Evolutionary conservation across 495 filamentous ascomycete species (phyloP), one percentile per base, ranked within the genome.

Genomic region (Hyaloscypha bicolor): DNA sequence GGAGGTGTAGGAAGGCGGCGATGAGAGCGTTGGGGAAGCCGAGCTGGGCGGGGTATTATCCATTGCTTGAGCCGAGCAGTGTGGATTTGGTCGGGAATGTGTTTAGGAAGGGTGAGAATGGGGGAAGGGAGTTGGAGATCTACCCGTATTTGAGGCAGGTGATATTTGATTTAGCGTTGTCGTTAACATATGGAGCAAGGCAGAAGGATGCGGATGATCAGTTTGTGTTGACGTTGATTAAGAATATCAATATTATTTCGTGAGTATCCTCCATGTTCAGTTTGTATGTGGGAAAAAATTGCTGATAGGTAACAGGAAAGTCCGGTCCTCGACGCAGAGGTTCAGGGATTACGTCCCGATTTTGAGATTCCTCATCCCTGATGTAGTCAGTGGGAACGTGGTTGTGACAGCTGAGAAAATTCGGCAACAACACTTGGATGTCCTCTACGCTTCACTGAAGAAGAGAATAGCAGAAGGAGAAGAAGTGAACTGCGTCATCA

Each of bases 121-220:
- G 32, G 5, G 35, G 6, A 25, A 35, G 21, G 5, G 14, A 55
- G 4, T n/a, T 56, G 14, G 62, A 64, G 29, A 35, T 64, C 14
- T 64, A 64, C 22, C 51, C 48, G 51, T 39, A 64, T 25, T 30
- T 64, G 29, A 16, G 62, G 25, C 29, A 39, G 16, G 37, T 64
- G 11, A 48, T 64, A 1, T 64, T 64, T 64, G 62, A 64, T 56
- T 45, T 64, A 4, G 62, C 55, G 11, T n/a, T 64, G 48, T 55
- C 62, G 16, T n/a, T 64, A 9, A 64, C 62, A 42, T 64, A 64
- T 35, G 62, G 62, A 12, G 45, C 62, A 1, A 14, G 29, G 4
- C 33, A 31, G 62, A 37, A 16, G 9, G 51, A 42, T 37, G 62
- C 55, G 12, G 30, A 64, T 55, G 62, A 64, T 19, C 42, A 32